Evolutionary conservation across 1,284 basidiomycete genomes (phyloP).

Genomic region (Rhodofomes roseus): DNA sequence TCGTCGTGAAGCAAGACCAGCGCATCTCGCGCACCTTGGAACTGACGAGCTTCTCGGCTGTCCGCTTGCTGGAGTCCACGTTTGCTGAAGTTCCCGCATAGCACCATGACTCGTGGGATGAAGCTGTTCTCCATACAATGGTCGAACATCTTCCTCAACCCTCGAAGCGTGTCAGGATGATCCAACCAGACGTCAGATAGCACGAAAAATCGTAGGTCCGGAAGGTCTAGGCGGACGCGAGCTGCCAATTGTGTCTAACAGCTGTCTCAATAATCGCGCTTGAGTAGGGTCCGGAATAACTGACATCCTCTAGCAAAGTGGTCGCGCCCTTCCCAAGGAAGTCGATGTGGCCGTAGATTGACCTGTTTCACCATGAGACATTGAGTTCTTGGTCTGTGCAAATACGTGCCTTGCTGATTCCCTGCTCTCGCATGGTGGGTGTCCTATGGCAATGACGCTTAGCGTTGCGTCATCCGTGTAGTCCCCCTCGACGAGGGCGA

Average conservation of each 20-base stretch:
- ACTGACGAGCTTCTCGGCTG: conserved; percentile 74
- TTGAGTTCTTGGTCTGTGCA: not conserved
- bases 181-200: conserved; percentile 97
- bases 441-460: conserved; percentile 90
- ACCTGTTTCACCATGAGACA: conserved; percentile 41
- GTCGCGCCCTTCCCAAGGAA: conserved; percentile 92
- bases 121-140: conserved; percentile 88
- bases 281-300: conserved; percentile 19
- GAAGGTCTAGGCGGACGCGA: conserved; percentile 62
- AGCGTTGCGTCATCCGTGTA: conserved; percentile 92
- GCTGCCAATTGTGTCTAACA: conserved; percentile 53
- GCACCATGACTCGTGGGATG: conserved; percentile 82
- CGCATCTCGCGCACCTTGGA: conserved; percentile 58
- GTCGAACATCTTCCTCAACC: conserved; percentile 83
- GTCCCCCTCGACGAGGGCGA: conserved; percentile 94
- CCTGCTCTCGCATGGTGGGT: conserved; percentile 92
- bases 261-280: conserved; percentile 2
- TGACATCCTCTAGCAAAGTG: conserved; percentile 88
- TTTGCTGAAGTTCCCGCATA: conserved; percentile 95
- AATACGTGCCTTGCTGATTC: conserved; percentile 68
- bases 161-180: conserved; percentile 76
- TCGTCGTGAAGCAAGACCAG: not conserved
- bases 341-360: conserved; percentile 91
- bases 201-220: conserved; percentile 88
- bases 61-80: conserved; percentile 77